phyloP scores from a whole-genome alignment of 1,139 yeast genomes.

The Taphrina betulina region DNA sequence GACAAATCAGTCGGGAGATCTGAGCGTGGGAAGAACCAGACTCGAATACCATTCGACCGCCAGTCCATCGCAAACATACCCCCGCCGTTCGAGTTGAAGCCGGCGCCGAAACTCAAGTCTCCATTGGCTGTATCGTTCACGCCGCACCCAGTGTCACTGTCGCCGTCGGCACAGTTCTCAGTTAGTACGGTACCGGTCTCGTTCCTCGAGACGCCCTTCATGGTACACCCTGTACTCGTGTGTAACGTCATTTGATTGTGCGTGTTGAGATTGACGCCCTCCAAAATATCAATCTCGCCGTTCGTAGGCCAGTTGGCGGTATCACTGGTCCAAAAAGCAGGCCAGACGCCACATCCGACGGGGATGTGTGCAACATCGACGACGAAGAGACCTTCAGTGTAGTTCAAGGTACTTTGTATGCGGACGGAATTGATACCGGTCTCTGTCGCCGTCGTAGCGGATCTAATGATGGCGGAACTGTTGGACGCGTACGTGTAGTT shows the following conservation, averaged over 20 bases:
- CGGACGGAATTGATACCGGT: slow-evolving; percentile 28
- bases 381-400: slow-evolving; percentile 28
- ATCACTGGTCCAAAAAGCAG: slow-evolving; percentile 35
- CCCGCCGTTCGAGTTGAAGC: slow-evolving; percentile 26
- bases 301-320: slow-evolving; percentile 28
- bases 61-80: slow-evolving; percentile 31
- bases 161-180: slow-evolving; percentile 25
- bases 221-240: slow-evolving; percentile 29
- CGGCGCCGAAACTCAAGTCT: slow-evolving; percentile 19
- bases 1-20: slow-evolving; percentile 27
- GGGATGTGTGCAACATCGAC: slow-evolving; percentile 35
- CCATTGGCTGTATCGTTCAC: slow-evolving; percentile 11
- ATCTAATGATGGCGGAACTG: slow-evolving; percentile 23
- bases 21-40: slow-evolving; percentile 33
- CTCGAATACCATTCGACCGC: slow-evolving; percentile 30
- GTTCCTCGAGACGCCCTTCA: slow-evolving; percentile 14
- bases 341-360: slow-evolving; percentile 35
- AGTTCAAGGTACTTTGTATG: slow-evolving; percentile 19
- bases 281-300: slow-evolving; percentile 35
- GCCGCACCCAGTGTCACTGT: slow-evolving; percentile 33
- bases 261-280: slow-evolving; percentile 30
- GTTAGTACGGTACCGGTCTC: slow-evolving; percentile 22
- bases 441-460: slow-evolving; percentile 11
- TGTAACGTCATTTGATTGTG: slow-evolving; percentile 33
- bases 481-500: slow-evolving; percentile 31